phyloP scores from a whole-genome alignment of 2,329 filamentous ascomycete genomes.

The Trichoderma gracile region DNA sequence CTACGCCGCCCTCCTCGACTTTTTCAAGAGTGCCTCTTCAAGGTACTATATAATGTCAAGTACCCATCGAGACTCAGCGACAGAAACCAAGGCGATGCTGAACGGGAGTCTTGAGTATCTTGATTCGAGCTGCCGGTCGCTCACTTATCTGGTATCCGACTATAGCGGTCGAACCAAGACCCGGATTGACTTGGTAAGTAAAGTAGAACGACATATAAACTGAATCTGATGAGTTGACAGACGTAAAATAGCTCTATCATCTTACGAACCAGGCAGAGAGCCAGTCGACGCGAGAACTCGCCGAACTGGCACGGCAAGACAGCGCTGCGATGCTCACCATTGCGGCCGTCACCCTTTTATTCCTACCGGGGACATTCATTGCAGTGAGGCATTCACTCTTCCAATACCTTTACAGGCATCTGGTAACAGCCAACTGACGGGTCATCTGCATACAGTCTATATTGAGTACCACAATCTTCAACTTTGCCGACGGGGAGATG shows the following conservation, averaged over 20 bases:
- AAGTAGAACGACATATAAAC: rapidly evolving
- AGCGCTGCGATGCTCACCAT: constrained; percentile 55
- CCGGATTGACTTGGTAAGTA: not conserved
- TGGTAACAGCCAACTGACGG: not conserved
- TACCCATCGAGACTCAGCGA: too few relatives aligned
- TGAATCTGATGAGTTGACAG: not conserved
- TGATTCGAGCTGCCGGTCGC: not conserved
- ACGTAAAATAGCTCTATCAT: not conserved
- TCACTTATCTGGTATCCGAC: not conserved
- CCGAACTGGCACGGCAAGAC: constrained; percentile 37
- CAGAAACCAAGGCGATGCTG: not conserved
- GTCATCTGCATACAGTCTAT: constrained; percentile 33
- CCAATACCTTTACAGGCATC: too few relatives aligned
- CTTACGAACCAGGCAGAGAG: constrained; percentile 9
- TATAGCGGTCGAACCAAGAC: constrained; percentile 9
- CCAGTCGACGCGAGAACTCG: not conserved
- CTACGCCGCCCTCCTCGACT: not conserved
- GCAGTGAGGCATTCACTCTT: constrained; percentile 30
- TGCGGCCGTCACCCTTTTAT: constrained; percentile 49
- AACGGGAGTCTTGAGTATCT: not conserved
- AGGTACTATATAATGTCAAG: not conserved
- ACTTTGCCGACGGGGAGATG: constrained; percentile 31
- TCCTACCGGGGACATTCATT: constrained; percentile 54
- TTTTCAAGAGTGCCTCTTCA: not conserved
- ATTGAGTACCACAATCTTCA: constrained; percentile 50